Evolutionary conservation across 345 rosid genomes (phyloP), one percentile per base, ranked within the genome.

Genomic region (Lagerstroemia speciosa): DNA sequence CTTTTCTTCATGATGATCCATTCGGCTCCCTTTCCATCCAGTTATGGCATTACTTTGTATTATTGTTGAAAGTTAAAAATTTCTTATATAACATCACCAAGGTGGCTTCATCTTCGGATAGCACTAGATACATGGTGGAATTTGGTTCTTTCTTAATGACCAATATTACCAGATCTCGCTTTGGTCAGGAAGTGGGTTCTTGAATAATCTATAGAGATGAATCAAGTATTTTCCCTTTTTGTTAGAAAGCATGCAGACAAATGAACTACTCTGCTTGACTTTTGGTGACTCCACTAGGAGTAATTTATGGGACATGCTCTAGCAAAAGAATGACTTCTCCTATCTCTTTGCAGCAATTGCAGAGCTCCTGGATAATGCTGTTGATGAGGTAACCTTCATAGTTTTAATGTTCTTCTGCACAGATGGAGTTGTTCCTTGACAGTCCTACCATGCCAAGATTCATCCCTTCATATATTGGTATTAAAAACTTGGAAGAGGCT

Each of bases 311-410:
- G 30, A 38, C 45, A 26, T 55, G 9, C 41, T 53, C 34, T 38
- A 3, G 31, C 27, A 1, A 24, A 62, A 45, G 16, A 22, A 19
- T 37, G 48, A 61, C 30, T 29, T 33, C 11, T 31, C 11, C 31
- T 20, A 10, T 41, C 20, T 30, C 29, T 69, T 80, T 82, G 81
- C 83, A 94, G 99, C 99, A 73, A 88, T 94, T 78, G 97, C 99
- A 0, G 99, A 94, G 87, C 87, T 94, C 55, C 61, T 94, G 76
- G 99, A 94, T 71, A 94, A 94, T 83, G 91, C 99, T 69, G 90
- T 91, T 67, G 99, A 94, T 26, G 99, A 94, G 89, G 99, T 91
- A 80, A 76, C 74, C 3, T 38, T 58, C 20, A 27, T 6, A 30
- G 8, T 24, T 55, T 30, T 53, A 6, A 6, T n/a, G 34, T 58